phyloP scores from a whole-genome alignment of 495 filamentous ascomycete species.

The Aspergillus funiculosus region DNA sequence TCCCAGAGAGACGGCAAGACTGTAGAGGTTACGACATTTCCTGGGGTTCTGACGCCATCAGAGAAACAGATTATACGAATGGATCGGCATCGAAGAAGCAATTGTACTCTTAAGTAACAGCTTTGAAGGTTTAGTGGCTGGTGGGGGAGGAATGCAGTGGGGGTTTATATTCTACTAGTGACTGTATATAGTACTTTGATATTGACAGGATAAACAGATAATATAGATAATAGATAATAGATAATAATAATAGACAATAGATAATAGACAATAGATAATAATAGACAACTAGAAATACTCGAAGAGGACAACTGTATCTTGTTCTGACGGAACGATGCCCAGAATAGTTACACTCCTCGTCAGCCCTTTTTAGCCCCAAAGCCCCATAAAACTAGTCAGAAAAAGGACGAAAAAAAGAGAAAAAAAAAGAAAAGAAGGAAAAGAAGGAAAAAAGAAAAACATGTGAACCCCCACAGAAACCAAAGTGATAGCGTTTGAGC shows the following conservation, averaged over 20 bases:
- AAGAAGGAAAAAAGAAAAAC: neutral
- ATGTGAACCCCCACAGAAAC: constrained; percentile 13
- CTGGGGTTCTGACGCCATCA: neutral
- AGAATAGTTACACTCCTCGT: neutral
- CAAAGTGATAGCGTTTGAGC: constrained; percentile 5
- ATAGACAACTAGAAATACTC: no score
- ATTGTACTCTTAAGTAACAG: neutral
- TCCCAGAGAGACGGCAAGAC: neutral
- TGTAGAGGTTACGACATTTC: constrained; percentile 4
- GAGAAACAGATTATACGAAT: neutral
- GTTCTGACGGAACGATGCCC: no score
- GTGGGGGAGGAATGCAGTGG: constrained; percentile 1
- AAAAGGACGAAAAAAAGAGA: neutral
- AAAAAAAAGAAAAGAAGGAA: neutral
- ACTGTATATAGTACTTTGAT: neutral
- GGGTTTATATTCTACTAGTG: neutral
- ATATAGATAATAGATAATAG: no score
- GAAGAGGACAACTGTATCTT: no score
- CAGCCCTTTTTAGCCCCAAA: no score
- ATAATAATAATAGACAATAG: no score
- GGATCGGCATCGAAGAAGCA: neutral
- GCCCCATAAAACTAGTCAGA: neutral
- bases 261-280: no score
- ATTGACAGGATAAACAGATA: no score
- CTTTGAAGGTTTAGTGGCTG: neutral